These are phyloP conservation scores for Phytopythium vexans DNA, from an alignment of 352 stramenopile species.

Conservation along the genomic window DNA sequence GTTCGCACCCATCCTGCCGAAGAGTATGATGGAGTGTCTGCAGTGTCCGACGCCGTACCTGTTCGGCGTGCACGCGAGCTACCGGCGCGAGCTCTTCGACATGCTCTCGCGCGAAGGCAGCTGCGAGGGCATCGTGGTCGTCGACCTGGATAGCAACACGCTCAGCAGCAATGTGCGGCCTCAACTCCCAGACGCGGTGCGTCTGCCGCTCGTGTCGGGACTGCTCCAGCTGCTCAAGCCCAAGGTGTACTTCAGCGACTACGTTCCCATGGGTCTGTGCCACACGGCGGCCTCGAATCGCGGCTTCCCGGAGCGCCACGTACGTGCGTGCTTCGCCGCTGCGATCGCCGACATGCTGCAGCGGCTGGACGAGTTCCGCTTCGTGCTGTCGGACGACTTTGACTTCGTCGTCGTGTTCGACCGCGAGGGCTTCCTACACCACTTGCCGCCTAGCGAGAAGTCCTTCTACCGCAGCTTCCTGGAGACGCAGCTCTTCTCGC, in stretches of 20 bases:
- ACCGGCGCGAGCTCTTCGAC: constrained; percentile 57
- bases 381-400: constrained; percentile 84
- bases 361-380: constrained; percentile 73
- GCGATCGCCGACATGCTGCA: constrained; percentile 49
- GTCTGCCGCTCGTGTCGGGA: constrained; percentile 33
- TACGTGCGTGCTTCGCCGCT: constrained; percentile 57
- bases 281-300: constrained; percentile 18
- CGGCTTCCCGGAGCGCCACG: constrained; percentile 50
- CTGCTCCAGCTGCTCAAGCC: constrained; percentile 70
- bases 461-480: constrained; percentile 77
- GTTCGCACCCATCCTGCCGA: constrained; percentile 78
- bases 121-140: constrained; percentile 64
- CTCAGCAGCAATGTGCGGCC: constrained; percentile 39
- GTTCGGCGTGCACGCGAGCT: constrained; percentile 83
- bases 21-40: constrained; percentile 78
- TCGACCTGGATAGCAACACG: constrained; percentile 67
- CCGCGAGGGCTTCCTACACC: constrained; percentile 58
- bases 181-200: constrained; percentile 43
- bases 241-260: constrained; percentile 76
- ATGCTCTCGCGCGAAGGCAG: constrained; percentile 77
- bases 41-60: constrained; percentile 84
- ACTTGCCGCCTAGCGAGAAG: constrained; percentile 46
- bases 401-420: constrained; percentile 88
- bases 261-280: constrained; percentile 55
- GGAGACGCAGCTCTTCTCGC: constrained; percentile 85